Evolutionary conservation across 2,329 filamentous ascomycete species (phyloP).

Genomic region (Rhexocercosporidium sp.): DNA sequence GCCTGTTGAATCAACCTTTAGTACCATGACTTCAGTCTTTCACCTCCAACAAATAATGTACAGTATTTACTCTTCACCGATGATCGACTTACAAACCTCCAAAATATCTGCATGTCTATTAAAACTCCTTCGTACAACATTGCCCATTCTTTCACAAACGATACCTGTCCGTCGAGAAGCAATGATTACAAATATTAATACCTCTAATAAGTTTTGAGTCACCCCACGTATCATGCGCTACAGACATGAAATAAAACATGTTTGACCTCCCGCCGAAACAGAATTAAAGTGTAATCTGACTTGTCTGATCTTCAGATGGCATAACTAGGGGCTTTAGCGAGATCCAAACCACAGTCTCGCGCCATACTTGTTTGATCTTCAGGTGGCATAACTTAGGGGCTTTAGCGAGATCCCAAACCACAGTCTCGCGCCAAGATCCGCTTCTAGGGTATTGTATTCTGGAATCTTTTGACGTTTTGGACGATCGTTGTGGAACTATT

Average conservation of each 20-base stretch:
- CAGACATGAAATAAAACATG: background rate
- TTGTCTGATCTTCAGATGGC: background rate
- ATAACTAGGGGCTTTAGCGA: background rate
- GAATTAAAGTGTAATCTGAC: background rate
- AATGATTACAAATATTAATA: background rate
- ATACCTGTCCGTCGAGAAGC: background rate
- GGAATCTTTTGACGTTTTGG: background rate
- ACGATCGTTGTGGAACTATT: background rate
- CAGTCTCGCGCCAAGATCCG: background rate
- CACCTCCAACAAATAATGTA: background rate
- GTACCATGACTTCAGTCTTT: background rate
- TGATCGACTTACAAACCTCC: background rate
- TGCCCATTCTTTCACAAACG: background rate
- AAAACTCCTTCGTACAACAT: background rate
- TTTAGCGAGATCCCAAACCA: background rate
- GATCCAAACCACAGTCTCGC: background rate
- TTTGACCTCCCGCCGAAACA: background rate
- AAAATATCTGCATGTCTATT: background rate
- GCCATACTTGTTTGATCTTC: background rate
- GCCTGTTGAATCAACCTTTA: background rate
- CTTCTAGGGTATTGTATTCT: background rate
- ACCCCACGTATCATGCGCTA: background rate
- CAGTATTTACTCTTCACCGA: background rate
- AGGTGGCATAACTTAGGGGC: background rate
- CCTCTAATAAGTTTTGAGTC: background rate